These are phyloP conservation scores for Cladosporium velox DNA, from an alignment of 2,329 filamentous ascomycete genomes.

Conservation along the genomic window DNA sequence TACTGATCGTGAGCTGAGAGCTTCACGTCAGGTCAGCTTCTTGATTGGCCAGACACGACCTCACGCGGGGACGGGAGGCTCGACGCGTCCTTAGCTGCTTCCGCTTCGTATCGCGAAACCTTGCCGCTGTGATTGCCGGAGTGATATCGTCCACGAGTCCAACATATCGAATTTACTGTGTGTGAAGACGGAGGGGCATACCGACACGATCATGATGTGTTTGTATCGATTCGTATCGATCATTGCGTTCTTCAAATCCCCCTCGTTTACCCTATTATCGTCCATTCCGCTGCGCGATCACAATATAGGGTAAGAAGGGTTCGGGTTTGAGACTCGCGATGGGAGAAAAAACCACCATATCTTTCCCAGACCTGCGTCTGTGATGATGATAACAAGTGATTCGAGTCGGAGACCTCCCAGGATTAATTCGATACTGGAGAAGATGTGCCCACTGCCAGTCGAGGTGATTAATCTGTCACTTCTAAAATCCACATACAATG, in stretches of 20 bases:
- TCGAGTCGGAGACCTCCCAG: not conserved
- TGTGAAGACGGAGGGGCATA: not conserved
- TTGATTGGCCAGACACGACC: slow-evolving; percentile 1
- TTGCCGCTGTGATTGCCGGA: not conserved
- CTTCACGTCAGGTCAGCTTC: not conserved
- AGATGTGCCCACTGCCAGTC: too few species aligned
- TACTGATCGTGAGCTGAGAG: slow-evolving; percentile 16
- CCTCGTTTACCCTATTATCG: not conserved
- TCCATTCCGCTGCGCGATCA: not conserved
- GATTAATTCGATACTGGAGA: not conserved
- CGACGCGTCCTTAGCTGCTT: slow-evolving; percentile 5
- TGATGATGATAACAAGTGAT: not conserved
- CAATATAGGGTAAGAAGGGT: not conserved
- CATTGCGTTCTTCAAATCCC: not conserved
- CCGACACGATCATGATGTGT: not conserved
- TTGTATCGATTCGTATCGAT: not conserved
- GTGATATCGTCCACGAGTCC: not conserved
- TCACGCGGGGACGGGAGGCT: slow-evolving; percentile 5
- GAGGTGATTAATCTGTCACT: too few species aligned
- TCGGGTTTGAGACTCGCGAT: not conserved
- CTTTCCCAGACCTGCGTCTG: not conserved
- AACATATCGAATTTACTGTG: not conserved
- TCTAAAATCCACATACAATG: too few species aligned
- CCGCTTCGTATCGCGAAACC: not conserved
- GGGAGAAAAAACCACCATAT: not conserved